phyloP scores from a whole-genome alignment of 1,284 basidiomycete species.

The Boletus sp. region DNA sequence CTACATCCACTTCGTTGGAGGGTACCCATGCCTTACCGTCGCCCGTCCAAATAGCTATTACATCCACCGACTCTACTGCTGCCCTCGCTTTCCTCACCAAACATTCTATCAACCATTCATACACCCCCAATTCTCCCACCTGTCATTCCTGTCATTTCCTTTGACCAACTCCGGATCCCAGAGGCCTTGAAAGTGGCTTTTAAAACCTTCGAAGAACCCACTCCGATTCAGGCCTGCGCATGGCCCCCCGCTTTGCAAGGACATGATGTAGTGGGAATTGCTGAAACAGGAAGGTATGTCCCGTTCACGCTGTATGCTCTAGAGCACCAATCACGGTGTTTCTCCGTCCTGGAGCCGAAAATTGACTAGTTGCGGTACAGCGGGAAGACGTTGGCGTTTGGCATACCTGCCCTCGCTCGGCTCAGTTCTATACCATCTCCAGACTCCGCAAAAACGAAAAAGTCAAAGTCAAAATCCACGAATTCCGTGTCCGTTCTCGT shows the following conservation, averaged over 20 bases:
- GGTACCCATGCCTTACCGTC: background rate
- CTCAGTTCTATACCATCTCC: constrained; percentile 44
- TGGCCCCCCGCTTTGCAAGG: constrained; percentile 89
- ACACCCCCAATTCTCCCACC: constrained; percentile 41
- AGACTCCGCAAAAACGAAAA: constrained; percentile 29
- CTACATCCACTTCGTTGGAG: constrained; percentile 24
- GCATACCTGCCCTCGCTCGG: constrained; percentile 79
- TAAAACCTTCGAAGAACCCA: constrained; percentile 79
- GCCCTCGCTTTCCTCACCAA: constrained; percentile 63
- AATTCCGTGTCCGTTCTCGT: constrained; percentile 72
- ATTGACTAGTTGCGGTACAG: constrained; percentile 36
- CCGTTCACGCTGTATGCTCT: background rate
- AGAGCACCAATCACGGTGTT: background rate
- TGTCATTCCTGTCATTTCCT: constrained; percentile 73
- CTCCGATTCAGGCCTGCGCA: constrained; percentile 93
- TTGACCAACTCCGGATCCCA: constrained; percentile 72
- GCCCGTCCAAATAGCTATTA: constrained; percentile 9
- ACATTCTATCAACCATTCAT: constrained; percentile 74
- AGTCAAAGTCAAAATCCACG: constrained; percentile 28
- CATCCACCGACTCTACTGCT: constrained; percentile 37
- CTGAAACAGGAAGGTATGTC: constrained; percentile 86
- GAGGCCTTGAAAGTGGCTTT: constrained; percentile 61
- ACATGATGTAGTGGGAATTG: constrained; percentile 91
- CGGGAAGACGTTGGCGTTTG: constrained; percentile 97
- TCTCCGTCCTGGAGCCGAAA: background rate